Evolutionary conservation across 768 basidiomycete species (phyloP).

Genomic region (Epithele typhae): DNA sequence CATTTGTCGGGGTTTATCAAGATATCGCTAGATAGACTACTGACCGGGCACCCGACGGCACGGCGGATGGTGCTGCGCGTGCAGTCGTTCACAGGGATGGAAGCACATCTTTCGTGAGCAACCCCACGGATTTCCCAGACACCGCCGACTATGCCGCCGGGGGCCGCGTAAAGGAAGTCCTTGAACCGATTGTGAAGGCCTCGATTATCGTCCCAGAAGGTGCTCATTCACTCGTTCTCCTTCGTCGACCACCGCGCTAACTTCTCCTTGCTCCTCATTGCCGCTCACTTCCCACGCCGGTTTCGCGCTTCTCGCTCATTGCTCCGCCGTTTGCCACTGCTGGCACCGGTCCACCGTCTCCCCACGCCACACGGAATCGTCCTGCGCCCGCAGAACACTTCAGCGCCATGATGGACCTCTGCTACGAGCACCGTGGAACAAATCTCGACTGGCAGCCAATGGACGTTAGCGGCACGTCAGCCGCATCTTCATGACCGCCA

Average conservation of each 20-base stretch:
- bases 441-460: conserved; percentile 83
- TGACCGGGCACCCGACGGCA: too few species aligned
- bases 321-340: too few species aligned
- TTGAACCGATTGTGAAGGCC: conserved; percentile 91
- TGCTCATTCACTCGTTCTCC: conserved; percentile 23
- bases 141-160: conserved; percentile 47
- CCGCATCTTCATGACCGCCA: conserved; percentile 72
- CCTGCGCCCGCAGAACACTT: conserved; percentile 62
- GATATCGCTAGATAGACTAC: too few species aligned
- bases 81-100: conserved; percentile 73
- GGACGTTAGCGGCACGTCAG: conserved; percentile 33
- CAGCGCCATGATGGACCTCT: conserved; percentile 95
- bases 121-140: conserved; percentile 96
- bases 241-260: too few species aligned
- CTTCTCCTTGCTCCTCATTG: too few species aligned
- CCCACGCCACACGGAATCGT: not conserved
- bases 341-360: not conserved
- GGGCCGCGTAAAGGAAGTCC: conserved; percentile 65
- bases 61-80: not conserved
- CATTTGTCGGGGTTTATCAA: too few species aligned
- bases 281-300: too few species aligned
- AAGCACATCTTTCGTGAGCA: conserved; percentile 59
- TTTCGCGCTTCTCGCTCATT: too few species aligned
- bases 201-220: conserved; percentile 94
- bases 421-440: conserved; percentile 79